Base-by-base conservation (phyloP, 306 rosid genomes). In the Hippophae gyantsensis region DNA sequence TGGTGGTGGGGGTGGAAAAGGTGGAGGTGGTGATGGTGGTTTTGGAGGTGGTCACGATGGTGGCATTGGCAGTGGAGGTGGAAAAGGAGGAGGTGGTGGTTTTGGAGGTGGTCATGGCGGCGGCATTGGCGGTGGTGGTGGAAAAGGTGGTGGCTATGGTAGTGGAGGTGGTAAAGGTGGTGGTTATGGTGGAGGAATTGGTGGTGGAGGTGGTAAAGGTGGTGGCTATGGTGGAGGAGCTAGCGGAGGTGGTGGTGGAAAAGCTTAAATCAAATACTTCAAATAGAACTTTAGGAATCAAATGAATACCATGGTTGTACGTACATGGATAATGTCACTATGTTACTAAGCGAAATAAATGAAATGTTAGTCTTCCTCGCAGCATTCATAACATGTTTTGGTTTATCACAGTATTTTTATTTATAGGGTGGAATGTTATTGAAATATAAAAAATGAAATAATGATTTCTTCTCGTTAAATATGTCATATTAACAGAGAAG, bases 1-100 rank as follows among this genome's bases (percentile, higher is more conserved):
- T 7, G 65, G 26, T 0, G 64, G 64, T 0, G 57, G 27, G 0
- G 76, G 71, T 3, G 42, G 10, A 11, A 65, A 65, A 0, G 72
- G 68, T 0, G 57, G 14, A 0, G 76, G 71, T 3, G 26, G 7
- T 7, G 76, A 62, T 0, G 64, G 59, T 0, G 76, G 67, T 0
- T 62, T 44, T 0, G 57, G 43, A 0, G 65, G 63, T 6, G 74
- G 63, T 7, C 50, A 45, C 3, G 62, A 32, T 8, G 67, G 61
- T 3, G 66, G 12, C 0, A 61, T 59, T 5, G n/a, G 10, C 3
- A 62, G 61, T 4, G 58, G 38, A 1, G 46, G 57, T 5, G 66
- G 42, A 6, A 66, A 46, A 8, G 58, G 49, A 2, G 43, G 40
- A 0, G 52, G 52, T 1, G 74, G 69, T 1, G 13, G 6, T 3